Percentiles rank a stretch among this genome's conserved stretches.
Evolutionary conservation across 768 basidiomycete genomes (phyloP).

Genomic region (Calocera viscosa): DNA sequence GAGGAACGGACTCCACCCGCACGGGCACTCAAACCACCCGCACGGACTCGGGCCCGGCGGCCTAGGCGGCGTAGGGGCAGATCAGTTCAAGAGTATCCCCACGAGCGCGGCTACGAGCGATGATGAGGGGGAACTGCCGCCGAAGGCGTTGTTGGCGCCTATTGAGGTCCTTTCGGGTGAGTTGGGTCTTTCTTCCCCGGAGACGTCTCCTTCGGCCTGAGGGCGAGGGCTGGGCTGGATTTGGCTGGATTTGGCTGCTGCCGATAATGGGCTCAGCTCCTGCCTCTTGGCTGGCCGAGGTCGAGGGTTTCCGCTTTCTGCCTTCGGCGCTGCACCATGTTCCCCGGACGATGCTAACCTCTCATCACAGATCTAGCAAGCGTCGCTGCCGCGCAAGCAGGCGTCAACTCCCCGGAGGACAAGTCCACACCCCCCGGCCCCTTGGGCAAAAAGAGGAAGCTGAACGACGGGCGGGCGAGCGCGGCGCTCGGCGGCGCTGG

Average conservation of each 20-base stretch:
- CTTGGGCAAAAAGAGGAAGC: not conserved
- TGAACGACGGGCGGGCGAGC: not conserved
- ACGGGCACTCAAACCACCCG: not conserved
- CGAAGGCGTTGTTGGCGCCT: conserved; percentile 16
- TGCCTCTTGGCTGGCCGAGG: too few species aligned
- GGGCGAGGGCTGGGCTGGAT: too few species aligned
- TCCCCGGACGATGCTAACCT: not conserved
- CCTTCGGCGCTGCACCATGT: not conserved
- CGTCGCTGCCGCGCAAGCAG: not conserved
- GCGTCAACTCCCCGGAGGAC: not conserved
- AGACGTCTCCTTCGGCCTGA: too few species aligned
- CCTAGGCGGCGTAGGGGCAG: not conserved
- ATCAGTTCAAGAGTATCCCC: conserved; percentile 5
- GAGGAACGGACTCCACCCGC: not conserved
- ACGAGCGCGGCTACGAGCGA: conserved; percentile 11
- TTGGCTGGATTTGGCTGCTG: not conserved
- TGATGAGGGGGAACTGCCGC: conserved; percentile 18
- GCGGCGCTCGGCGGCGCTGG: too few species aligned
- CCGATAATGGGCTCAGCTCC: too few species aligned
- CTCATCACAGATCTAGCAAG: not conserved
- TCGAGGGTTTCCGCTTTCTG: too few species aligned
- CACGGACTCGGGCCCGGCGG: too few species aligned
- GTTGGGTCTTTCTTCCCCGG: not conserved
- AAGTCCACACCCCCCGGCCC: not conserved
- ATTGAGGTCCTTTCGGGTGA: conserved; percentile 18